Base-by-base conservation (phyloP, 306 rosid species). In the Cucurbita ficifolia region DNA sequence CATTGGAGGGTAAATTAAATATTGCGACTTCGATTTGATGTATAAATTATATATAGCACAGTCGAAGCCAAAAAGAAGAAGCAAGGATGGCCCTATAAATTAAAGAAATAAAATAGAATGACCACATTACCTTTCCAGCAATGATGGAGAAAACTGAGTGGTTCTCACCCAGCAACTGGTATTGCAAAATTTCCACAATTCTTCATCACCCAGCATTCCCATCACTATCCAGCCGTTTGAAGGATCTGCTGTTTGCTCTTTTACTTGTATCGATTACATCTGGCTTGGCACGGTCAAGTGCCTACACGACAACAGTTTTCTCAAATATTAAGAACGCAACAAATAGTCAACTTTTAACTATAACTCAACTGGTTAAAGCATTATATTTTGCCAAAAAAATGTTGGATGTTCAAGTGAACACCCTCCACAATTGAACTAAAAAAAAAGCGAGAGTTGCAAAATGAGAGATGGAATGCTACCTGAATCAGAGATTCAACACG, bases 401-500 rank as follows among this genome's bases (percentile, higher is more conserved):
- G 16, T 21, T 54, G 21, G 35, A 54, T 54, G 22, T 54, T 8
- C 10, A 36, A 10, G 36, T 56, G 63, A 5, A 24, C 33, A 57
- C 39, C 3, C 4, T 1, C 8, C n/a, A 57, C 24, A 5, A n/a
- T 22, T 56, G 62, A 58, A 58, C 64, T 58, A 35, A 12, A 10
- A 29, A 33, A 57, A 29, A 3, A 5, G 13, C 10, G 8, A 29
- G 0, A 3, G 10, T 13, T 24, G 61, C 13, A 58, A 59, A 6
- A 59, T 10, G 19, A 70, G 80, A 77, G 38, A 22, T 53, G 57
- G 72, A 69, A 80, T 12, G 59, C 59, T 76, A 90, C 98, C 96
- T 87, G 89, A 86, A 93, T 93, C 84, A 93, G 80, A 69, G 96
- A 86, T 78, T 93, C 98, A 83, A 93, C 97, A n/a, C 98, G 97